phyloP scores from a whole-genome alignment of 2,329 filamentous ascomycete species.

The Scorias spongiosa region DNA sequence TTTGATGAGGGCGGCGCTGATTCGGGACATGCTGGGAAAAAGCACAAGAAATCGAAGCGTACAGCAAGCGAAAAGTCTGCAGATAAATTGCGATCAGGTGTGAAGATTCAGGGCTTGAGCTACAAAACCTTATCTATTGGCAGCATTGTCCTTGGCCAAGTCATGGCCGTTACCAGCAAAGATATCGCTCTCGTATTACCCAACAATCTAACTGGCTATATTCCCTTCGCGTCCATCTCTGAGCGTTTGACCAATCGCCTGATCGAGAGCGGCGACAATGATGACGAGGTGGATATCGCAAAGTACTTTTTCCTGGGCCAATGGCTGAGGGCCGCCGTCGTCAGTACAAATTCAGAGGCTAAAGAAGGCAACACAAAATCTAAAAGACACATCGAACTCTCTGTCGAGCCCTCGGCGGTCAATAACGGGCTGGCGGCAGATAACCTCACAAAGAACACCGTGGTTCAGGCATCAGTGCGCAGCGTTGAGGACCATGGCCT shows the following conservation, averaged over 20 bases:
- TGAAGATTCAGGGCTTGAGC: slow-evolving; percentile 74
- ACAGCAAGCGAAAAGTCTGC: slow-evolving; percentile 24
- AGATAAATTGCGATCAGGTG: slow-evolving; percentile 30
- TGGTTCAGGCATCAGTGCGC: slow-evolving; percentile 71
- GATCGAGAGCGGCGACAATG: slow-evolving; percentile 44
- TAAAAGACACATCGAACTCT: slow-evolving; percentile 75
- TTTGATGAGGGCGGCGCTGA: slow-evolving; percentile 22
- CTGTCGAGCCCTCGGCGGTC: slow-evolving; percentile 60
- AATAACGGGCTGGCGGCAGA: slow-evolving; percentile 61
- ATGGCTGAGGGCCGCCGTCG: slow-evolving; percentile 72
- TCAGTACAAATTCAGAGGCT: slow-evolving; percentile 58
- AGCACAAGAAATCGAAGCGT: slow-evolving; percentile 34
- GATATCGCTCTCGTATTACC: slow-evolving; percentile 72
- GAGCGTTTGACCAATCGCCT: slow-evolving; percentile 61
- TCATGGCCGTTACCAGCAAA: slow-evolving; percentile 64
- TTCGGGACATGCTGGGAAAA: slow-evolving; percentile 31
- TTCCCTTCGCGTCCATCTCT: slow-evolving; percentile 85
- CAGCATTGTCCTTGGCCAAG: slow-evolving; percentile 73
- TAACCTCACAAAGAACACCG: slow-evolving; percentile 59
- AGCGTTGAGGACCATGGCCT: slow-evolving; percentile 95
- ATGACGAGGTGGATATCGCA: slow-evolving; percentile 53
- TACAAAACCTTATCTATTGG: slow-evolving; percentile 66
- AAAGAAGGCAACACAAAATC: slow-evolving; percentile 39
- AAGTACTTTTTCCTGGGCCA: slow-evolving; percentile 70
- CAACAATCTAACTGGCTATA: slow-evolving; percentile 83